These are phyloP conservation scores for Paracoccidioides brasiliensis DNA, from an alignment of 2,329 filamentous ascomycete genomes.

Conservation along the genomic window DNA sequence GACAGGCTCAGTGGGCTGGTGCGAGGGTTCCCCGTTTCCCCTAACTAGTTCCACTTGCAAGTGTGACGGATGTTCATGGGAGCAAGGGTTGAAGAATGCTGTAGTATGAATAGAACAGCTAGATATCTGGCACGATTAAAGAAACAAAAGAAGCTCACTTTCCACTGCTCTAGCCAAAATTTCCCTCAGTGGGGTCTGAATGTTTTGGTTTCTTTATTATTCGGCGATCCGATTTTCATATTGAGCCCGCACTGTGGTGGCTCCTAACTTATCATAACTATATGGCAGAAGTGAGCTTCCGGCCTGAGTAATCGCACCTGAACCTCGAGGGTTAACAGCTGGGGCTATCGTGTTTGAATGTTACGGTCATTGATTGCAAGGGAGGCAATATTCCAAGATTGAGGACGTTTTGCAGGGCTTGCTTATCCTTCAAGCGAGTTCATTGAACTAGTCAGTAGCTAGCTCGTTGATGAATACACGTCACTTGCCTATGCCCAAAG, in stretches of 20 bases:
- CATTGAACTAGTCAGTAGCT: background rate
- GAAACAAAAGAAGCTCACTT: background rate
- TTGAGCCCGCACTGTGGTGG: too few relatives aligned
- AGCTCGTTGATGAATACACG: background rate
- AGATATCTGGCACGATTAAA: background rate
- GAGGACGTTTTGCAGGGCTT: background rate
- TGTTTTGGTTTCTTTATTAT: background rate
- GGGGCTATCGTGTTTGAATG: too few relatives aligned
- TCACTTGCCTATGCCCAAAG: background rate
- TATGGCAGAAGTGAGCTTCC: too few relatives aligned
- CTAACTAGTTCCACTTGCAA: background rate
- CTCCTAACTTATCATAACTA: too few relatives aligned
- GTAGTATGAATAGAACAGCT: background rate
- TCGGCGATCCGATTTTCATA: too few relatives aligned
- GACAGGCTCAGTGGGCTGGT: background rate
- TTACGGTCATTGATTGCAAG: too few relatives aligned
- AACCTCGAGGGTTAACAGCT: too few relatives aligned
- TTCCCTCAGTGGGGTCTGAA: background rate
- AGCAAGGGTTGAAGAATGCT: background rate
- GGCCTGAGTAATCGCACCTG: too few relatives aligned
- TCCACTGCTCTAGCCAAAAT: background rate
- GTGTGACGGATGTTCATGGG: background rate
- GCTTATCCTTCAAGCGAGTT: too few relatives aligned
- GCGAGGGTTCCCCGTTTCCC: too few relatives aligned
- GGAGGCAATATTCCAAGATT: too few relatives aligned